Percentiles rank a stretch among this genome's conserved stretches.
These are phyloP conservation scores for Thalassiosira livingstoniorum DNA, from an alignment of 352 stramenopile genomes.

Conservation along the genomic window DNA sequence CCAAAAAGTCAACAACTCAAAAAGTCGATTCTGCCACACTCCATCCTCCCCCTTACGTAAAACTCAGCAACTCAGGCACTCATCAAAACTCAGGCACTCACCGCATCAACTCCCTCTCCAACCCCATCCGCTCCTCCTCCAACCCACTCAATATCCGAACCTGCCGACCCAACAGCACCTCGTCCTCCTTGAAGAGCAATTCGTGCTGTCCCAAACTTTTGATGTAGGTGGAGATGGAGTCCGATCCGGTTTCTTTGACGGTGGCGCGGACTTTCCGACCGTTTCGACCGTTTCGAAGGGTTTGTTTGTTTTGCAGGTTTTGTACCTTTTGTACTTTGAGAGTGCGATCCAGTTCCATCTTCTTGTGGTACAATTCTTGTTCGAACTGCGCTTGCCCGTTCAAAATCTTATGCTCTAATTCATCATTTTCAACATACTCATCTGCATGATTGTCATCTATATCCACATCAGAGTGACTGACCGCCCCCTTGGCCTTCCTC, in stretches of 20 bases:
- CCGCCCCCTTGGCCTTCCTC: slow-evolving; percentile 44
- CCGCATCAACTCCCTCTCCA: slow-evolving; percentile 57
- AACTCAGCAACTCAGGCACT: background rate
- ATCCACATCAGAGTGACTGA: slow-evolving; percentile 26
- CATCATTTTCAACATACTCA: no score
- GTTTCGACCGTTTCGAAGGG: background rate
- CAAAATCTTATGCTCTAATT: no score
- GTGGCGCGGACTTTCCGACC: slow-evolving; percentile 49
- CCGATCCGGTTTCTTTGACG: slow-evolving; percentile 67
- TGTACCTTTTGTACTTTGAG: no score
- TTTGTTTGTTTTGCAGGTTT: background rate
- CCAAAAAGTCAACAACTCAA: no score
- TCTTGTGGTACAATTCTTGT: no score
- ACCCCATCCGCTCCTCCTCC: slow-evolving; percentile 55
- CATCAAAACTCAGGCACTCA: slow-evolving; percentile 25
- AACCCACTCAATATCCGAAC: slow-evolving; percentile 66
- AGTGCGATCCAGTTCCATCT: no score
- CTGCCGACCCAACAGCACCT: slow-evolving; percentile 63
- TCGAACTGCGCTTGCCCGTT: no score
- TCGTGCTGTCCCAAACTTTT: slow-evolving; percentile 71
- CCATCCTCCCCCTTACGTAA: no score
- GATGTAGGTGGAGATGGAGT: slow-evolving; percentile 66
- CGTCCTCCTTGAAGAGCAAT: slow-evolving; percentile 67
- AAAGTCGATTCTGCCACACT: no score
- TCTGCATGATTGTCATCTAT: no score